Evolutionary conservation across 257 asterid genomes (phyloP).

Genomic region (Plantago elongata): DNA sequence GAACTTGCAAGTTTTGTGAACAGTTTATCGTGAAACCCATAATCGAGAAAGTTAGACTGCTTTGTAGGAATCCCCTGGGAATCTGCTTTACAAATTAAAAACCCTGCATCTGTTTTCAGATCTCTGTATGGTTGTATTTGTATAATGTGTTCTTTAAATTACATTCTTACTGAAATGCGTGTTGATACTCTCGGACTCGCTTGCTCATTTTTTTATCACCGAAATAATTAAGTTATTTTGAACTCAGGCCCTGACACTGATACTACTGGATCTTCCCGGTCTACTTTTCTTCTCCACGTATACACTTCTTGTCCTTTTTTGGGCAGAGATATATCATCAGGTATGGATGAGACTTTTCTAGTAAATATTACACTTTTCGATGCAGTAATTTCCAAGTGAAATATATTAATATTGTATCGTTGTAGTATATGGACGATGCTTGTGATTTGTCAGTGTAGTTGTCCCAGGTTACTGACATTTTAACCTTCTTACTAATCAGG

Average conservation of each 20-base stretch:
- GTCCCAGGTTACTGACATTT: constrained; percentile 24
- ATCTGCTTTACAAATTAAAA: no score
- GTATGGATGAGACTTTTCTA: constrained; percentile 36
- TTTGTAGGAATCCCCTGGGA: no score
- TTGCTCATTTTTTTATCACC: constrained; percentile 10
- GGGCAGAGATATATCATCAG: constrained; percentile 99
- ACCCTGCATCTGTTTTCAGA: no score
- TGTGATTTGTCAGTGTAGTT: constrained; percentile 21
- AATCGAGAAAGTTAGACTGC: no score
- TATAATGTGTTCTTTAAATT: constrained; percentile 17
- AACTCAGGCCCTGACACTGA: constrained; percentile 57
- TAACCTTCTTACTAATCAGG: constrained; percentile 50
- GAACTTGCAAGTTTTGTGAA: no score
- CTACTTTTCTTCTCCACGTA: constrained; percentile 85
- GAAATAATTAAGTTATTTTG: neutral
- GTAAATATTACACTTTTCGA: neutral
- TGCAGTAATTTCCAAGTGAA: neutral
- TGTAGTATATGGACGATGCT: constrained; percentile 6
- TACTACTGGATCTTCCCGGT: constrained; percentile 83
- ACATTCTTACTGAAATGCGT: constrained; percentile 7
- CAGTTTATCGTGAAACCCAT: no score
- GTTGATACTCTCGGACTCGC: constrained; percentile 6
- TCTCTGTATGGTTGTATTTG: constrained; percentile 1
- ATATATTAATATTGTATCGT: constrained; percentile 5
- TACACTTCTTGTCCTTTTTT: constrained; percentile 83